These are phyloP conservation scores for Leccinum colubrinum DNA, from an alignment of 1,284 basidiomycete genomes.

Conservation along the genomic window DNA sequence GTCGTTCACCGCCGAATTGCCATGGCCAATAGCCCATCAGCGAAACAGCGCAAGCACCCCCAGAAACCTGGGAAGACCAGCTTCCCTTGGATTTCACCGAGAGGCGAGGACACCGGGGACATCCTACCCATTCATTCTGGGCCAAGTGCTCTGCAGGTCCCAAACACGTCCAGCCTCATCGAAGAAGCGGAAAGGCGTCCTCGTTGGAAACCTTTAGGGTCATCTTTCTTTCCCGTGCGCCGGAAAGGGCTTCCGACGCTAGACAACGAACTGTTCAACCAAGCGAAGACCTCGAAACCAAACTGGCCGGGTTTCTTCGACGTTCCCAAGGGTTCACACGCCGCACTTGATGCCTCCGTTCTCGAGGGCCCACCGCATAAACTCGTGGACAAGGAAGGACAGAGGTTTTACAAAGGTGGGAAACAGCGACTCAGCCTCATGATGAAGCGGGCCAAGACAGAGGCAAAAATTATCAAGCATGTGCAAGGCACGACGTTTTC, in stretches of 20 bases:
- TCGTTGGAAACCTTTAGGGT: slow-evolving; percentile 6
- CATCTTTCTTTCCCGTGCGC: slow-evolving; percentile 18
- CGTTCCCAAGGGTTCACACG: slow-evolving; percentile 19
- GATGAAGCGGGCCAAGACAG: slow-evolving; percentile 19
- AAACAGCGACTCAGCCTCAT: slow-evolving; percentile 26
- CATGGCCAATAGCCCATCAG: slow-evolving; percentile 12
- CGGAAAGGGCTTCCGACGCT: slow-evolving; percentile 15
- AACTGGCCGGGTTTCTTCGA: slow-evolving; percentile 27
- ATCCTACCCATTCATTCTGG: slow-evolving; percentile 2
- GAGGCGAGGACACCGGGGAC: not conserved
- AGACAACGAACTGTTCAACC: slow-evolving; percentile 26
- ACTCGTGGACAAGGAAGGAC: slow-evolving; percentile 19
- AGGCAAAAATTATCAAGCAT: slow-evolving; percentile 31
- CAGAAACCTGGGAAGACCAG: slow-evolving; percentile 1
- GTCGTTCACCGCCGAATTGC: not conserved
- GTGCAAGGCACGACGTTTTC: slow-evolving; percentile 24
- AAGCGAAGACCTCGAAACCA: slow-evolving; percentile 24
- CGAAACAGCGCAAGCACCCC: slow-evolving; percentile 9
- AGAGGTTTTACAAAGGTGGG: slow-evolving; percentile 29
- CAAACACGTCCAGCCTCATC: not conserved
- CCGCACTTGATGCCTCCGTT: slow-evolving; percentile 11
- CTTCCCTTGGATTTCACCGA: slow-evolving; percentile 1
- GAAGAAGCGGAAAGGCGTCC: slow-evolving; percentile 6
- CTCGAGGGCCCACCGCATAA: slow-evolving; percentile 3
- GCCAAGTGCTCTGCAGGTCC: not conserved